Evolutionary conservation across 495 filamentous ascomycete genomes (phyloP), one percentile per base, ranked within the genome.

Genomic region (Hyaloscypha hepaticicola): DNA sequence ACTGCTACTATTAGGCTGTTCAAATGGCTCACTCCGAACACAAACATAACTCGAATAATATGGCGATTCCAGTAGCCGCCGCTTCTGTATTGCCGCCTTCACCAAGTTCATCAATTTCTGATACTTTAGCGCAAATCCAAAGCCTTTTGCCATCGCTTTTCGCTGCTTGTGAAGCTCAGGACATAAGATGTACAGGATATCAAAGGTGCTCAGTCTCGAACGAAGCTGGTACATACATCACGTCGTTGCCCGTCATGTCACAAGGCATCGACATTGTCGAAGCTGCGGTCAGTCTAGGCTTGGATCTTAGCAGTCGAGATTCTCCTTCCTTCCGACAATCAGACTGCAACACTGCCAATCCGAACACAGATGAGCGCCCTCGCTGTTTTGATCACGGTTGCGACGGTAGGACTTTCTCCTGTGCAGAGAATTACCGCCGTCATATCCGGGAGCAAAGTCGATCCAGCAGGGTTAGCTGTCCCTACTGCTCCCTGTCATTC

Each of bases 101-200:
- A 45, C 38, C 38, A 45, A 45, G 38, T 19, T 45, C 38, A 45
- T 45, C 38, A 19, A 19, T 45, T 45, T 45, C 38, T 45, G 38
- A 45, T 45, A 45, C 38, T 45, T 45, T 45, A 45, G 38, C 38
- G 38, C 38, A 45, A 45, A 45, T 45, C 38, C 38, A 45, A 45
- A 45, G 38, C 38, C 38, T 45, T 45, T 45, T 45, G 38, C 38
- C 38, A 45, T 45, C 38, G 38, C 38, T 45, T 45, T 45, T 45
- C 38, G 19, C 38, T 45, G 38, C 38, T 45, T 45, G 38, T 45
- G 38, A 45, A 8, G 38, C 8, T 45, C 38, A 19, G 38, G 38
- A 19, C 38, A 45, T 45, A 45, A 45, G 38, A 45, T 45, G 38
- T 45, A 45, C 38, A 45, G 38, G 38, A 45, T 8, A 45, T 8